Conservation (phyloP, 2,329 filamentous ascomycete genomes). For the Ophiocordyceps camponoti-rufipedis region DNA sequence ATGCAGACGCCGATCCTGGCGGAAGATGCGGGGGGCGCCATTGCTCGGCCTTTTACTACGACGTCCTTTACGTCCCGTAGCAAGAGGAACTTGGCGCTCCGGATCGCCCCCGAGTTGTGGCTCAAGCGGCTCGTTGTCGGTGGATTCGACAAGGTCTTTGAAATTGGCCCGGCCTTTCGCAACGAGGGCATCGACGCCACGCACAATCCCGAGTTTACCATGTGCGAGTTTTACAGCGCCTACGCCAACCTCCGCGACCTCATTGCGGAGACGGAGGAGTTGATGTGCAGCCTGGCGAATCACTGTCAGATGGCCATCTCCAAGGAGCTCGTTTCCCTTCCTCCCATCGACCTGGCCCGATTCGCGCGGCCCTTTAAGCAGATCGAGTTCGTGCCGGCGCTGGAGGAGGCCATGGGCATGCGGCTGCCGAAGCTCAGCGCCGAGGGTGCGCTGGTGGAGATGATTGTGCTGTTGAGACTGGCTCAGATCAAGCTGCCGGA, state of each 20-base stretch:
- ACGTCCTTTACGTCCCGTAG: constrained; percentile 54
- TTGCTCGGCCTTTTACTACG: constrained; percentile 74
- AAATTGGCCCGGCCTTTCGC: constrained; percentile 81
- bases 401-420: constrained; percentile 50
- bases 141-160: constrained; percentile 75
- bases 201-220: constrained; percentile 95
- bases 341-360: constrained; percentile 26
- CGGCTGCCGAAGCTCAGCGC: constrained; percentile 44
- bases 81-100: constrained; percentile 52
- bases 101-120: constrained; percentile 90
- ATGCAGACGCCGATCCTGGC: constrained; percentile 83
- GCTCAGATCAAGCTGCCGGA: constrained; percentile 47
- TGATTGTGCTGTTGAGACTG: constrained; percentile 36
- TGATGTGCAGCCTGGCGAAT: constrained; percentile 42
- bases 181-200: constrained; percentile 86
- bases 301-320: constrained; percentile 28
- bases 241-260: constrained; percentile 62
- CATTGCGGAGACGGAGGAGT: constrained; percentile 54
- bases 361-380: constrained; percentile 40
- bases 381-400: constrained; percentile 65
- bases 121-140: constrained; percentile 83
- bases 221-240: constrained; percentile 89
- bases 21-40: constrained; percentile 67
- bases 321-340: constrained; percentile 25
- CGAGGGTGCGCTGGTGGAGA: constrained; percentile 34